phyloP scores from a whole-genome alignment of 2,329 filamentous ascomycete genomes.

The Trichoderma oligosporum region DNA sequence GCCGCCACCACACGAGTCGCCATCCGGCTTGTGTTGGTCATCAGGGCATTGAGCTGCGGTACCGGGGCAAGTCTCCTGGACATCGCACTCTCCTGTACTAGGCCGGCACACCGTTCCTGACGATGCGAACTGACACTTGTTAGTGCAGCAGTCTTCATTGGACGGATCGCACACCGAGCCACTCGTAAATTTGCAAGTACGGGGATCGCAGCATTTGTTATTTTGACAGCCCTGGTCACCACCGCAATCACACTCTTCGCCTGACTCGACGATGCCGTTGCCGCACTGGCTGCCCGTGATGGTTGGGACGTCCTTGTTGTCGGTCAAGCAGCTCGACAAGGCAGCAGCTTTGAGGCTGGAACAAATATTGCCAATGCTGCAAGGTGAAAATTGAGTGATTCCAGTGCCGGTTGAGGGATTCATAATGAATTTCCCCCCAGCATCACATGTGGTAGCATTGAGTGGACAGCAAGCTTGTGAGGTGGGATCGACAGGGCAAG shows the following conservation, averaged over 20 bases:
- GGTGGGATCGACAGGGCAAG: conserved; percentile 61
- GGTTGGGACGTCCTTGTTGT: conserved; percentile 78
- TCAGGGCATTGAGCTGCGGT: conserved; percentile 66
- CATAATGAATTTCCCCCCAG: conserved; percentile 83
- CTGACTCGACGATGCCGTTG: conserved; percentile 92
- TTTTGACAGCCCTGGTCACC: conserved; percentile 65
- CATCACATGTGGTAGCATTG: conserved; percentile 64
- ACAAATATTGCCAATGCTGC: conserved; percentile 91
- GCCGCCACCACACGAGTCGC: conserved; percentile 67
- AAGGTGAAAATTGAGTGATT: conserved; percentile 79
- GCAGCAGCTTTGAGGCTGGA: conserved; percentile 76
- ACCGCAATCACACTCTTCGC: conserved; percentile 95
- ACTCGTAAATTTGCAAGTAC: conserved; percentile 77
- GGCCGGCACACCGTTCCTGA: conserved; percentile 73
- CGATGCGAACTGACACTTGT: conserved; percentile 62
- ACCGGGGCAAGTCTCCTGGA: conserved; percentile 78
- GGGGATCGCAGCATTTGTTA: conserved; percentile 79
- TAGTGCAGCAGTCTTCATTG: conserved; percentile 78
- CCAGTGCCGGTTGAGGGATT: conserved; percentile 77
- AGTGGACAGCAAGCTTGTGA: conserved; percentile 74
- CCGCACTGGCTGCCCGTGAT: conserved; percentile 84
- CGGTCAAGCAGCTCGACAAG: conserved; percentile 71
- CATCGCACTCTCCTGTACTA: conserved; percentile 79
- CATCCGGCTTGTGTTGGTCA: conserved; percentile 68
- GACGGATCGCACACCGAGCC: conserved; percentile 73